These are phyloP conservation scores for Dactylellina haptotyla DNA, from an alignment of 2,329 filamentous ascomycete species.

Conservation along the genomic window DNA sequence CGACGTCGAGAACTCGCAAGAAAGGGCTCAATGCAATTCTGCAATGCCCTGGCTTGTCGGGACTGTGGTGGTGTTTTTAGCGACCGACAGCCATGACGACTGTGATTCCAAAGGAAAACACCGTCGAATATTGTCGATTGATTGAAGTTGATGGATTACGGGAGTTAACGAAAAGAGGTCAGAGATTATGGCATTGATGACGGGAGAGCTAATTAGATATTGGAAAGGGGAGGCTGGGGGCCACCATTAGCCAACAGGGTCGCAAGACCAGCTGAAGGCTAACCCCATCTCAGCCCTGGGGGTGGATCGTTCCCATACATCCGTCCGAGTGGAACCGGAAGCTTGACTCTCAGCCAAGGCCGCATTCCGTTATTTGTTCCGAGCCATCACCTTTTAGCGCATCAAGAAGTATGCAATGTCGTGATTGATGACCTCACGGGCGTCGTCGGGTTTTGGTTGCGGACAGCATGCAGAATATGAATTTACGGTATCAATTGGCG, in stretches of 20 bases:
- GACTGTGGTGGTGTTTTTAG: no score
- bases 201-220: not conserved
- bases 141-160: not conserved
- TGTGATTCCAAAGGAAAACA: no score
- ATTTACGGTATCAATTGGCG: no score
- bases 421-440: no score
- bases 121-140: no score
- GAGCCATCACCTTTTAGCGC: no score
- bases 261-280: not conserved
- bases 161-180: not conserved
- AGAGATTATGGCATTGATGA: not conserved
- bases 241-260: not conserved
- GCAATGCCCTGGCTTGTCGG: no score
- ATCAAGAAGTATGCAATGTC: no score
- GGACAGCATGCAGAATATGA: no score
- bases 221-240: constrained; percentile 15
- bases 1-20: not conserved
- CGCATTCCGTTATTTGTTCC: not conserved
- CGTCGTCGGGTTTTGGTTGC: no score
- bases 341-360: constrained; percentile 26
- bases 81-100: not conserved
- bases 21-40: not conserved
- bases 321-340: constrained; percentile 27
- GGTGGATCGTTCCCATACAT: not conserved
- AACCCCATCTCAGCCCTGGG: not conserved